Percentiles rank a stretch among this genome's conserved stretches.
These are phyloP conservation scores for Paraglomus occultum DNA, from an alignment of 192 early-diverging fungal genomes.

Conservation along the genomic window DNA sequence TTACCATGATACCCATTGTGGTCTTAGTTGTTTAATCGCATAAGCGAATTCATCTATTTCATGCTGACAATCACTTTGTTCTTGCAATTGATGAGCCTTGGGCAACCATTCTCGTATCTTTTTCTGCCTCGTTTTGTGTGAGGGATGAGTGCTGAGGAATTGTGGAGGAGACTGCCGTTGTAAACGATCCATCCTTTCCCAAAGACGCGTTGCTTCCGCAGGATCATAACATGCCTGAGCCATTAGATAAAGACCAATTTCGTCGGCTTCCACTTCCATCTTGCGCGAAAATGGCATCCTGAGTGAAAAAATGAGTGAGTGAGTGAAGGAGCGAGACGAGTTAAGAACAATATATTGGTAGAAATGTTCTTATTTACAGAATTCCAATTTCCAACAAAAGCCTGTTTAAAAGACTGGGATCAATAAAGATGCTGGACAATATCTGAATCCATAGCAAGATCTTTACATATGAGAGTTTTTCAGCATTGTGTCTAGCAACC, in stretches of 20 bases:
- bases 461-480: slow-evolving; percentile 78
- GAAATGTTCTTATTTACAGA: slow-evolving; percentile 39
- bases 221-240: slow-evolving; percentile 93
- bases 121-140: slow-evolving; percentile 63
- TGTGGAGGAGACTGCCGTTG: slow-evolving; percentile 47
- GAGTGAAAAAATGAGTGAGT: background rate
- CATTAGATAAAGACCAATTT: slow-evolving; percentile 86
- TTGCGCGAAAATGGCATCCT: slow-evolving; percentile 80
- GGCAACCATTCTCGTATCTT: slow-evolving; percentile 64
- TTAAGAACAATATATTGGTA: background rate
- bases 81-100: slow-evolving; percentile 50
- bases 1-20: slow-evolving; percentile 18
- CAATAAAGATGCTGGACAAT: slow-evolving; percentile 63
- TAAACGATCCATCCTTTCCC: slow-evolving; percentile 70
- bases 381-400: slow-evolving; percentile 69
- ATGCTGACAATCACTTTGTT: slow-evolving; percentile 50
- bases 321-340: background rate
- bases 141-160: slow-evolving; percentile 87
- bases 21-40: background rate
- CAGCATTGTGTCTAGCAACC: slow-evolving; percentile 85
- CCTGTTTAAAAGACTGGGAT: slow-evolving; percentile 60
- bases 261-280: slow-evolving; percentile 92
- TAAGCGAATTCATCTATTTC: slow-evolving; percentile 3
- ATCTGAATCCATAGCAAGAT: slow-evolving; percentile 59
- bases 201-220: slow-evolving; percentile 69